Percentiles rank a stretch among this genome's conserved stretches.
phyloP scores from a whole-genome alignment of 768 basidiomycete species.

The Tulasnella sp. region DNA sequence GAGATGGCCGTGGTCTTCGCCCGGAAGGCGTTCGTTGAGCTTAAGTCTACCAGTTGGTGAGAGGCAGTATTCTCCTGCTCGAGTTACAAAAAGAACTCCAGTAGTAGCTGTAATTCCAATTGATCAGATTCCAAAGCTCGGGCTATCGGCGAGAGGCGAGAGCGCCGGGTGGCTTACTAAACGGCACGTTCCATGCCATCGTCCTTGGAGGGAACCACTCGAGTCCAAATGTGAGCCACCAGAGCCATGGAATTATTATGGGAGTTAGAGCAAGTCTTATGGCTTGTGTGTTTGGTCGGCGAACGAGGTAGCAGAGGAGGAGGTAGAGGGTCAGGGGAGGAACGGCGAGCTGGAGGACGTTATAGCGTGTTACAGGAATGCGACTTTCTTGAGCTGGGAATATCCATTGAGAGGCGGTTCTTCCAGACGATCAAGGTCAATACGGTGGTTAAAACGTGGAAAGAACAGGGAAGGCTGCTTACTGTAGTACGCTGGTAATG shows the following conservation, averaged over 20 bases:
- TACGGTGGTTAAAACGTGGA: background rate
- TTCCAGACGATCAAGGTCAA: background rate
- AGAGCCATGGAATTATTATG: slow-evolving; percentile 15
- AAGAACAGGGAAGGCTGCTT: background rate
- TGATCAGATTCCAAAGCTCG: background rate
- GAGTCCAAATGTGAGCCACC: slow-evolving; percentile 9
- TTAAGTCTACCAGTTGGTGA: slow-evolving; percentile 7
- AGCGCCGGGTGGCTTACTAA: slow-evolving; percentile 16
- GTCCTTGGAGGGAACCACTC: slow-evolving; percentile 16
- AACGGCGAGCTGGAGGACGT: background rate
- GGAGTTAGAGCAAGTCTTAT: slow-evolving; percentile 11
- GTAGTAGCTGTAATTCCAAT: background rate
- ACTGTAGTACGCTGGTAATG: background rate
- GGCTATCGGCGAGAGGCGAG: background rate
- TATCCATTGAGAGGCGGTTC: background rate
- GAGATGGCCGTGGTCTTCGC: slow-evolving; percentile 8
- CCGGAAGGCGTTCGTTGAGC: slow-evolving; percentile 10
- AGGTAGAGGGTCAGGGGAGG: slow-evolving; percentile 15
- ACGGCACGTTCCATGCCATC: slow-evolving; percentile 23
- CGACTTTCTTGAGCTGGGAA: background rate
- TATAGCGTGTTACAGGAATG: slow-evolving; percentile 3
- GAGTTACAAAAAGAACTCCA: slow-evolving; percentile 5
- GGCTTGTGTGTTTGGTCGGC: slow-evolving; percentile 6
- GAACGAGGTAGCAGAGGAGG: slow-evolving; percentile 22
- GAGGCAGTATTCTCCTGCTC: slow-evolving; percentile 15